Evolutionary conservation across 2,329 filamentous ascomycete genomes (phyloP).

Genomic region (Dactylellina parvicollis): DNA sequence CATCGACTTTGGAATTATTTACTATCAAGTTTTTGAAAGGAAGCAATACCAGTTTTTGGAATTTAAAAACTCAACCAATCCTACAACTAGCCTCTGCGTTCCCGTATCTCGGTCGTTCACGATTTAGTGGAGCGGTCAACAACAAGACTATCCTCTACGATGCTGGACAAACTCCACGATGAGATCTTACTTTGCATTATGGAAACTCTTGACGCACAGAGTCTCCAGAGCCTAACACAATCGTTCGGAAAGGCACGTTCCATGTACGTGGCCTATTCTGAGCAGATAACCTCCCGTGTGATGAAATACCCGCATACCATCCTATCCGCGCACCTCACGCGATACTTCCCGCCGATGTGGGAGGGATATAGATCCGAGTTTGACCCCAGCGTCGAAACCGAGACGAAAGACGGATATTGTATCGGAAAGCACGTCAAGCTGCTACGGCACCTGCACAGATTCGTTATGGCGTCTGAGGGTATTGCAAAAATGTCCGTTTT

Average conservation of each 20-base stretch:
- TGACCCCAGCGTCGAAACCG: background rate
- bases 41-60: too few relatives aligned
- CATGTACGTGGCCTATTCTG: background rate
- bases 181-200: background rate
- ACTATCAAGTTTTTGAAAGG: too few relatives aligned
- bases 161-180: background rate
- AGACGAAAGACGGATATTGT: background rate
- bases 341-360: background rate
- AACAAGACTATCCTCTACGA: too few relatives aligned
- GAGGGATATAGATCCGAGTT: background rate
- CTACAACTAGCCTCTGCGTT: too few relatives aligned
- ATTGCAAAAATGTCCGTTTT: background rate
- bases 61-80: too few relatives aligned
- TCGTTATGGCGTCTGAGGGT: background rate
- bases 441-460: background rate
- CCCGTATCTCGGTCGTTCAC: too few relatives aligned
- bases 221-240: background rate
- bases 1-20: too few relatives aligned
- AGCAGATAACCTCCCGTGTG: background rate
- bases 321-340: background rate
- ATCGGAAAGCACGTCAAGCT: background rate
- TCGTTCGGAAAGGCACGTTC: background rate
- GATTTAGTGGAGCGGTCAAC: too few relatives aligned
- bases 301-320: background rate
- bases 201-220: background rate